Conservation (phyloP, 2,329 filamentous ascomycete species). For the Colletotrichum sp. region DNA sequence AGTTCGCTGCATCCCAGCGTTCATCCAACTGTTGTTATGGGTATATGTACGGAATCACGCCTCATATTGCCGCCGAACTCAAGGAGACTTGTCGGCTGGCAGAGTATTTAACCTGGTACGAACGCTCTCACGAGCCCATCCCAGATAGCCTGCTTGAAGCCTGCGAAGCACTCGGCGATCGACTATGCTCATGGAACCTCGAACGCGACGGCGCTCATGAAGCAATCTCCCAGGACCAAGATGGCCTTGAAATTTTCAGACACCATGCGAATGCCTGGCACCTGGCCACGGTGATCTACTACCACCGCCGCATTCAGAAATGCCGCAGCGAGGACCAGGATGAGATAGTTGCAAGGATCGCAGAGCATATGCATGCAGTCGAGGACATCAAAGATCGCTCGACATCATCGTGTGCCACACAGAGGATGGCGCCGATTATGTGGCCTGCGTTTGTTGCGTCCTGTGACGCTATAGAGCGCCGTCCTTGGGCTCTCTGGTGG, state of each 20-base stretch:
- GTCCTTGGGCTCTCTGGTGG: not conserved
- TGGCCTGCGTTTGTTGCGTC: slow-evolving; percentile 1
- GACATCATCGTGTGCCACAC: not conserved
- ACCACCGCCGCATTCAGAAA: not conserved
- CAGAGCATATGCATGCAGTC: not conserved
- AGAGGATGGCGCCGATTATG: not conserved
- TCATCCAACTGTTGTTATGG: not conserved
- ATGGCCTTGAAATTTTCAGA: not conserved
- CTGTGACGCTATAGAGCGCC: not conserved
- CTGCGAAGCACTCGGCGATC: not conserved
- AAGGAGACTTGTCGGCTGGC: not conserved
- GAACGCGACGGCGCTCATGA: not conserved
- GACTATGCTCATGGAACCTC: not conserved
- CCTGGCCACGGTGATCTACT: not conserved
- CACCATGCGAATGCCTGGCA: slow-evolving; percentile 1
- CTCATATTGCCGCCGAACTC: not conserved
- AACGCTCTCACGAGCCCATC: not conserved
- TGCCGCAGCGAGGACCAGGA: not conserved
- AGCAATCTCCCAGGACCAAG: not conserved
- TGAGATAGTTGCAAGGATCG: not conserved
- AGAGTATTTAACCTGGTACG: not conserved
- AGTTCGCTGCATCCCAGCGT: not conserved
- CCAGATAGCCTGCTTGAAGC: not conserved
- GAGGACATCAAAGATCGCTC: not conserved
- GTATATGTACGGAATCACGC: not conserved